These are phyloP conservation scores for Pyricularia grisea DNA, from an alignment of 2,329 filamentous ascomycete species.

Conservation along the genomic window DNA sequence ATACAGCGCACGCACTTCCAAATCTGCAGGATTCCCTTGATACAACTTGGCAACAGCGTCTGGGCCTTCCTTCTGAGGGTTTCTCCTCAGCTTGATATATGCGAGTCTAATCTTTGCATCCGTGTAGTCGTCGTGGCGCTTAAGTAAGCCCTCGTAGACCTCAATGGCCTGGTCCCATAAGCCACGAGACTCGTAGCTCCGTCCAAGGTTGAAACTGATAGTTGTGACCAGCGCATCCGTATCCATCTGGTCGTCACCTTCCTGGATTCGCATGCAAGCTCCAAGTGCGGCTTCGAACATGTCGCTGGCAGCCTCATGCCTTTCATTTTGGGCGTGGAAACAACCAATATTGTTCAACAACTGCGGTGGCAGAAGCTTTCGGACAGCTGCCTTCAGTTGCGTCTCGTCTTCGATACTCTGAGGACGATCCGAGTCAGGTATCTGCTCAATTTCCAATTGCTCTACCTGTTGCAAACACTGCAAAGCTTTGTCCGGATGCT, in stretches of 20 bases:
- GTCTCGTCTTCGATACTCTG: conserved; percentile 50
- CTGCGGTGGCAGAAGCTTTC: conserved; percentile 77
- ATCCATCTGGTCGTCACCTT: conserved; percentile 64
- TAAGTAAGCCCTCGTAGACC: conserved; percentile 78
- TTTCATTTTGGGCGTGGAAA: conserved; percentile 85
- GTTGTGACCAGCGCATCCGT: conserved; percentile 89
- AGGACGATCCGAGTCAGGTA: conserved; percentile 60
- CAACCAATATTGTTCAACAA: conserved; percentile 96
- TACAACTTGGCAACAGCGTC: conserved; percentile 80
- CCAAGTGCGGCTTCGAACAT: conserved; percentile 88
- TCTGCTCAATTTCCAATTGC: conserved; percentile 73
- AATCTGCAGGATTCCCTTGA: conserved; percentile 70
- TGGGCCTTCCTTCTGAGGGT: conserved; percentile 76
- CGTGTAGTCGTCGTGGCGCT: conserved; percentile 82
- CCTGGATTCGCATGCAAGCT: conserved; percentile 73
- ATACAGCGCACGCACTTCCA: conserved; percentile 87
- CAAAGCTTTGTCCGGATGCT: conserved; percentile 80
- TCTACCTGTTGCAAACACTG: conserved; percentile 90
- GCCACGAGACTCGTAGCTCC: conserved; percentile 82
- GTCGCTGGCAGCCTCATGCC: conserved; percentile 68
- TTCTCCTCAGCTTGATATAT: conserved; percentile 77
- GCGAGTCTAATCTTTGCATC: conserved; percentile 83
- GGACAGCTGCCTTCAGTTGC: conserved; percentile 50
- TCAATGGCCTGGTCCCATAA: conserved; percentile 75
- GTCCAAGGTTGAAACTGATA: conserved; percentile 91